These are phyloP conservation scores for Zygosaccharomyces kombuchaensis DNA, from an alignment of 805 yeast species.

Conservation along the genomic window DNA sequence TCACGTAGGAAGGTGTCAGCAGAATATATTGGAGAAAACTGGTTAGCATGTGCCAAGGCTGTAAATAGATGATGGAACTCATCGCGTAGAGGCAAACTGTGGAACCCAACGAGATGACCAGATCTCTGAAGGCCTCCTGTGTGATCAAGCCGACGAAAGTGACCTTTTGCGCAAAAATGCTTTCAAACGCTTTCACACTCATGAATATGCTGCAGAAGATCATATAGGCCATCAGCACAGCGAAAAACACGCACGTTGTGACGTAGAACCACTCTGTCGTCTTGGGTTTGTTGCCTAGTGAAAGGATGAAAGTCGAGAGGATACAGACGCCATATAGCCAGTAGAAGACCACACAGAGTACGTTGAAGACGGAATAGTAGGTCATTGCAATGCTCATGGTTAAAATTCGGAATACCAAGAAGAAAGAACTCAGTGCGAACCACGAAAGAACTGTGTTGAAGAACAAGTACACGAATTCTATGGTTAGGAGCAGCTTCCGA, in stretches of 20 bases:
- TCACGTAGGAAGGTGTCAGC: constrained; percentile 83
- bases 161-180: constrained; percentile 36
- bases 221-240: constrained; percentile 83
- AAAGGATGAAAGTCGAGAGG: constrained; percentile 79
- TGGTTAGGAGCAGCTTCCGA: constrained; percentile 65
- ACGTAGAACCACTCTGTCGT: constrained; percentile 81
- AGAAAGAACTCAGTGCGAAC: constrained; percentile 89
- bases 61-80: constrained; percentile 76
- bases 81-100: constrained; percentile 78
- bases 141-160: constrained; percentile 49
- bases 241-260: constrained; percentile 72
- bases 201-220: constrained; percentile 80
- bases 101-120: constrained; percentile 78
- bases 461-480: constrained; percentile 78
- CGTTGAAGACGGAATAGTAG: constrained; percentile 62
- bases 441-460: constrained; percentile 76
- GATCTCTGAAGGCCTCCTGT: constrained; percentile 73
- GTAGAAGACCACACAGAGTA: constrained; percentile 70
- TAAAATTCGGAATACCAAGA: constrained; percentile 82
- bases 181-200: constrained; percentile 66
- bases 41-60: constrained; percentile 91
- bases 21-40: constrained; percentile 79
- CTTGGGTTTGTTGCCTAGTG: constrained; percentile 91
- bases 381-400: constrained; percentile 64
- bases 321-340: constrained; percentile 83